Evolutionary conservation across 2,329 filamentous ascomycete species (phyloP), one percentile per base, ranked within the genome.

Genomic region (Epichloe festucae): DNA sequence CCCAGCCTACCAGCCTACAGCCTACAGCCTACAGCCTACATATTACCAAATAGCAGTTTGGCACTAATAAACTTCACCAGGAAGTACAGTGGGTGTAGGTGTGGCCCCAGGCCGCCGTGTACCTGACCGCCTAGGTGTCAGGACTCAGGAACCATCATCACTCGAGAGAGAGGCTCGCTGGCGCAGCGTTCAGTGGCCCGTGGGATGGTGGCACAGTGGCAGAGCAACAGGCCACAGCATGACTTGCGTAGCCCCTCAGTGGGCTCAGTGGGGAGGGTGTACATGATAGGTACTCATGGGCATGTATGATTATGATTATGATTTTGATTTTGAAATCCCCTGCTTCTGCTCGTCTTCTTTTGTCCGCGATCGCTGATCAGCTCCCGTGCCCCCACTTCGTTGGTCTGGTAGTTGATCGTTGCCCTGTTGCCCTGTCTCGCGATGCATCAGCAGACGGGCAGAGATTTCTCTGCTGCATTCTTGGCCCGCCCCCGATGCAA

Each of bases 21-120:
- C 23, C 23, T 27, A 7, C 23, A 27, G 23, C 23, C 23, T 6
- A 6, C 23, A 27, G 23, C 23, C 23, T 27, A 7, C 23, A 27
- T 7, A 3, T 27, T 27, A 27, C 23, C 23, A 27, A 27, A 27
- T 3, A 27, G 23, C 23, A 27, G 55, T 50, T 49, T 15, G 40
- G 11, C 35, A 46, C 65, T 65, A 65, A 59, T 65, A 65, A 59
- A 35, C 63, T 60, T 50, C 55, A 61, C 61, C 53, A 44, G 63
- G 63, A 58, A 67, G 53, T 49, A 17, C 17, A 17, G 17, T 17
- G 17, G 17, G 17, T 17, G 17, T 17, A 57, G 52, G 42, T 11
- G 23, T 27, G 23, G 23, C 23, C 21, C 21, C 23, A 27, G 23
- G 23, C 23, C 23, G 23, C 23, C 23, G 23, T 7, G 46, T 60